These are phyloP conservation scores for Pichia sp. DNA, from an alignment of 1,139 yeast genomes.

Conservation along the genomic window DNA sequence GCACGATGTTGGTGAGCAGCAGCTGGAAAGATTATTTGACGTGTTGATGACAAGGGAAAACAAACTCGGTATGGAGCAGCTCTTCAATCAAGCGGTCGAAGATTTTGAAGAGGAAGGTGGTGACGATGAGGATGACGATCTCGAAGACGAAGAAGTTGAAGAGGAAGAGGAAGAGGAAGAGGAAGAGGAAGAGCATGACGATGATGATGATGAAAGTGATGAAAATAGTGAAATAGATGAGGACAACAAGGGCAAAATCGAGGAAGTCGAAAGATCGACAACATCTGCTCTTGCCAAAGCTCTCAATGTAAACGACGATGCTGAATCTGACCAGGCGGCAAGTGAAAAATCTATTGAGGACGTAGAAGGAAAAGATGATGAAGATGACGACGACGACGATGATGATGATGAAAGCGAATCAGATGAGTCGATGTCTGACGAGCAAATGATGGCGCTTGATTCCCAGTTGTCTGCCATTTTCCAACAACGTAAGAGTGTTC, in stretches of 20 bases:
- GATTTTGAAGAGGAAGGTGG: conserved; percentile 38
- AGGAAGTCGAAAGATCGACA: conserved; percentile 61
- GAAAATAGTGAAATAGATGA: conserved; percentile 30
- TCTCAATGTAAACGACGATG: conserved; percentile 42
- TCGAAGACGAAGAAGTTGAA: conserved; percentile 30
- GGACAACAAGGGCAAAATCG: conserved; percentile 35
- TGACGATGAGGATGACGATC: conserved; percentile 36
- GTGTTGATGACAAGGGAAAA: conserved; percentile 74
- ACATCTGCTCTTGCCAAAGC: conserved; percentile 75
- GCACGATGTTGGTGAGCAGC: conserved; percentile 41
- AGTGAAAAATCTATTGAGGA: conserved; percentile 39
- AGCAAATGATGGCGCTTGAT: conserved; percentile 96
- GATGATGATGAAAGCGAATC: conserved; percentile 38
- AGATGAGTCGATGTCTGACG: conserved; percentile 87
- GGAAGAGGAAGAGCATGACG: conserved; percentile 37
- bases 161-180: conserved; percentile 37
- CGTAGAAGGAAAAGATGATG: conserved; percentile 25
- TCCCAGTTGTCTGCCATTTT: conserved; percentile 79
- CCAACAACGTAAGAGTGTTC: conserved; percentile 68
- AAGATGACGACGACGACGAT: conserved; percentile 22
- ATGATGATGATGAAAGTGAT: conserved; percentile 28
- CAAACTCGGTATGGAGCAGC: conserved; percentile 69
- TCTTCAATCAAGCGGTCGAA: conserved; percentile 66
- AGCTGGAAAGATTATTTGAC: conserved; percentile 58
- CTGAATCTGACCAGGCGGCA: conserved; percentile 37